A percentile compares a stretch with the other conserved stretches of the same genome.
phyloP scores from a whole-genome alignment of 331 rosid species.

The Erythrophleum ivorense region DNA sequence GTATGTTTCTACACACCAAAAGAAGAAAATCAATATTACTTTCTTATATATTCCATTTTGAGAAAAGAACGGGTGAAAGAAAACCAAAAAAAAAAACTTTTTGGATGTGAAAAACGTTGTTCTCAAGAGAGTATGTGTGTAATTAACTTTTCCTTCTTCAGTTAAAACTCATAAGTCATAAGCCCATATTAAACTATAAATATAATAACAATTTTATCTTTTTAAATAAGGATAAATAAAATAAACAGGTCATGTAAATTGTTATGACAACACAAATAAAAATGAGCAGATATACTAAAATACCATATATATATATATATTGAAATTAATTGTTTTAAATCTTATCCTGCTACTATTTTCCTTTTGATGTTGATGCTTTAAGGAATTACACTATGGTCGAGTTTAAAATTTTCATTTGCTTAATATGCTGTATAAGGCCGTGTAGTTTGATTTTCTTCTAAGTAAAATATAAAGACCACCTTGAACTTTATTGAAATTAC shows the following conservation, averaged over 20 bases:
- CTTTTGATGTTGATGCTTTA: conserved; percentile 4
- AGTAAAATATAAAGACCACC: no score
- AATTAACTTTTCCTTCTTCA: not conserved
- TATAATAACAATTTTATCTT: not conserved
- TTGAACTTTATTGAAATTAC: no score
- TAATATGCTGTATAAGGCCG: no score
- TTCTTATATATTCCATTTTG: not conserved
- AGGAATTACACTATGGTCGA: not conserved
- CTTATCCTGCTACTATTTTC: not conserved
- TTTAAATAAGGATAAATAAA: no score
- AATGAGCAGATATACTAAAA: not conserved
- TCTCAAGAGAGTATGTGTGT: not conserved
- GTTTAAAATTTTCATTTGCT: not conserved
- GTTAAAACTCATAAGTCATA: not conserved
- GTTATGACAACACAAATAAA: not conserved
- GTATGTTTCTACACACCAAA: no score
- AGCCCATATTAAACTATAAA: not conserved
- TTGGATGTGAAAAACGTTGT: not conserved
- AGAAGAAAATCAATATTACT: no score
- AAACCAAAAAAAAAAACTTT: conserved; percentile 25
- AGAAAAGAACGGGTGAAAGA: not conserved
- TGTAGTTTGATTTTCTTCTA: not conserved
- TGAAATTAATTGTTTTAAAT: not conserved
- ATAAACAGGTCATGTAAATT: not conserved
- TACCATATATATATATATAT: not conserved